phyloP scores from a whole-genome alignment of 495 filamentous ascomycete species.

The Xylaria venustula region DNA sequence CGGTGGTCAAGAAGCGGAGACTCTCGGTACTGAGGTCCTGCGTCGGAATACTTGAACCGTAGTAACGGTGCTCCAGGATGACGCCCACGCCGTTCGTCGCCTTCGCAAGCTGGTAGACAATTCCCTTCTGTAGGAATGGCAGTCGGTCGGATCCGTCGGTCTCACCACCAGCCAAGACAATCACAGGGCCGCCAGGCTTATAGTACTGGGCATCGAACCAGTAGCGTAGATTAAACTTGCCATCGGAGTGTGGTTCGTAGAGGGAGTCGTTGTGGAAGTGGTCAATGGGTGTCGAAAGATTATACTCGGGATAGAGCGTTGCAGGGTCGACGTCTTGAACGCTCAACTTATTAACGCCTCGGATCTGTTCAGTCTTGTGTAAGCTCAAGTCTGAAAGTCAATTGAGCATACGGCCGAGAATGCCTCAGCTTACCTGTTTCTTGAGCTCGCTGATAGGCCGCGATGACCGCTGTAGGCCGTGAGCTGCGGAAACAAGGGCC shows the following conservation, averaged over 20 bases:
- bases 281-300: slow-evolving; percentile 67
- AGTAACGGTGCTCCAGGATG: slow-evolving; percentile 75
- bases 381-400: neutral
- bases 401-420: neutral
- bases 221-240: slow-evolving; percentile 62
- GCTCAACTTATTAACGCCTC: slow-evolving; percentile 8
- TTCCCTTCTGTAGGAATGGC: slow-evolving; percentile 67
- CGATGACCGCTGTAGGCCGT: slow-evolving; percentile 14
- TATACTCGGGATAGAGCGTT: slow-evolving; percentile 55
- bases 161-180: slow-evolving; percentile 69
- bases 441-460: slow-evolving; percentile 16
- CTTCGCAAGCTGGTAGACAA: slow-evolving; percentile 59
- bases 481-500: slow-evolving; percentile 14
- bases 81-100: slow-evolving; percentile 69
- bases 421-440: slow-evolving; percentile 8
- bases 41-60: slow-evolving; percentile 61
- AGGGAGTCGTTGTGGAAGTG: slow-evolving; percentile 70
- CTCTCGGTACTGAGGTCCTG: slow-evolving; percentile 60
- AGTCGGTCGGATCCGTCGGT: slow-evolving; percentile 55
- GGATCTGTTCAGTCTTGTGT: slow-evolving; percentile 1
- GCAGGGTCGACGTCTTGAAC: slow-evolving; percentile 37
- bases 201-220: slow-evolving; percentile 71
- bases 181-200: slow-evolving; percentile 67
- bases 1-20: slow-evolving; percentile 71
- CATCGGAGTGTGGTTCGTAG: slow-evolving; percentile 67